Evolutionary conservation across 345 rosid genomes (phyloP), one percentile per base, ranked within the genome.

Genomic region (Brassica incana): DNA sequence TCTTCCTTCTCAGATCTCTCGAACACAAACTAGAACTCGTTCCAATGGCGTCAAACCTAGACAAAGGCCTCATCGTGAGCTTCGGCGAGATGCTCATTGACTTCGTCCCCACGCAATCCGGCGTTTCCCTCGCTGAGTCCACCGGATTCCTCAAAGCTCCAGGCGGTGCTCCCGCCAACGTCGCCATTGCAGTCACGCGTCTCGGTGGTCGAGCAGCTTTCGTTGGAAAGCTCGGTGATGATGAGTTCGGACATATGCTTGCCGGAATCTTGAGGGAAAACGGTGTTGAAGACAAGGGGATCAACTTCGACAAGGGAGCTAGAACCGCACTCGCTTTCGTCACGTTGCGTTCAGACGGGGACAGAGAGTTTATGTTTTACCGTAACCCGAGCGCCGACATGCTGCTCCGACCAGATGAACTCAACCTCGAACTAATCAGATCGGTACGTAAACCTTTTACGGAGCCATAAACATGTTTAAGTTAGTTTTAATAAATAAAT

Each of bases 331-430:
- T 90, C 56, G 88, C 94, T 32, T 90, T 90, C 56, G 89, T 87
- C 3, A 87, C 92, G 5, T 77, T 85, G 5, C 82, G 87, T 67
- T 84, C 80, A 5, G 89, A 87, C 8, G 94, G 94, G 2, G 92
- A 88, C 72, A 83, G 90, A 2, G 88, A 87, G 73, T 91, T 90
- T 84, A 82, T 90, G 87, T 88, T 88, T 79, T 88, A 81, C 74
- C 79, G 90, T 40, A 86, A 90, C 68, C 91, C 94, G 1, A 90
- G 92, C 73, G 94, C 94, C 45, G 90, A 88, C 56, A 90, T 91
- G 91, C 88, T 90, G 65, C 88, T 90, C 75, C 69, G 56, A 0
- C 83, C 87, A 68, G 86, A 89, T 7, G 92, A 88, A 75, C 87
- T 91, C 2, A 83, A 88, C 43, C 60, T 81, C 2, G 71, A 84